phyloP scores from a whole-genome alignment of 2,329 filamentous ascomycete species.

The Arachnopeziza araneosa region DNA sequence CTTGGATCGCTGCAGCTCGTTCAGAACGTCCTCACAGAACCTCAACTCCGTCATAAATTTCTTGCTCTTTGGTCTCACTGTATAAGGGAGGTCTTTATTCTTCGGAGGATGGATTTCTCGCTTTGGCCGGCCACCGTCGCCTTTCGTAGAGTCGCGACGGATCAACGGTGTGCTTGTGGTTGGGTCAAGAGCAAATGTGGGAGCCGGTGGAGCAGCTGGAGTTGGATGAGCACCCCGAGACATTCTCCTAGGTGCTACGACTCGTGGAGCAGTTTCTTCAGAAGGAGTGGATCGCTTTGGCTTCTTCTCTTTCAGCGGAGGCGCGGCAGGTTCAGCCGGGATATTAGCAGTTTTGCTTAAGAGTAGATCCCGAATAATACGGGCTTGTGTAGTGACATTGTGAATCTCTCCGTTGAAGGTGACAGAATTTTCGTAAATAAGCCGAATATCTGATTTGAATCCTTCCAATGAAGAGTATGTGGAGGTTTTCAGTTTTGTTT shows the following conservation, averaged over 20 bases:
- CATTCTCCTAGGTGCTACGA: slow-evolving; percentile 32
- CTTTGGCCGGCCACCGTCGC: slow-evolving; percentile 77
- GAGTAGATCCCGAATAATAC: slow-evolving; percentile 53
- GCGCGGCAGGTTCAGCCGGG: slow-evolving; percentile 46
- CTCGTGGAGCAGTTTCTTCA: slow-evolving; percentile 34
- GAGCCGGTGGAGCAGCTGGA: slow-evolving; percentile 34
- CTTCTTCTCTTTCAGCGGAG: slow-evolving; percentile 58
- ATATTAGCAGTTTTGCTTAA: slow-evolving; percentile 45
- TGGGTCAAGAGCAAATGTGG: slow-evolving; percentile 69
- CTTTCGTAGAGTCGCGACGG: slow-evolving; percentile 75
- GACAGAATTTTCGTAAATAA: slow-evolving; percentile 74
- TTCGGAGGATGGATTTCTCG: slow-evolving; percentile 90
- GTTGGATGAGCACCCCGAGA: slow-evolving; percentile 29
- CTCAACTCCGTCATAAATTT: slow-evolving; percentile 83
- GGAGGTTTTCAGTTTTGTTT: slow-evolving; percentile 65
- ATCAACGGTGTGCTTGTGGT: slow-evolving; percentile 71
- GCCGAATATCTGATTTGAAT: slow-evolving; percentile 67
- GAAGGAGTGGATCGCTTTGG: slow-evolving; percentile 37
- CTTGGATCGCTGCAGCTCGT: slow-evolving; percentile 70
- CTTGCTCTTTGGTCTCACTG: slow-evolving; percentile 81
- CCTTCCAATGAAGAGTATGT: slow-evolving; percentile 65
- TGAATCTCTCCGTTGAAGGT: slow-evolving; percentile 80
- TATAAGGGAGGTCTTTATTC: slow-evolving; percentile 85
- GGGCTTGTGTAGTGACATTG: slow-evolving; percentile 55
- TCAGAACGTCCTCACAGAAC: slow-evolving; percentile 79